Base-by-base conservation (phyloP, 176 grass and related monocot genomes). In the Oryza punctata region DNA sequence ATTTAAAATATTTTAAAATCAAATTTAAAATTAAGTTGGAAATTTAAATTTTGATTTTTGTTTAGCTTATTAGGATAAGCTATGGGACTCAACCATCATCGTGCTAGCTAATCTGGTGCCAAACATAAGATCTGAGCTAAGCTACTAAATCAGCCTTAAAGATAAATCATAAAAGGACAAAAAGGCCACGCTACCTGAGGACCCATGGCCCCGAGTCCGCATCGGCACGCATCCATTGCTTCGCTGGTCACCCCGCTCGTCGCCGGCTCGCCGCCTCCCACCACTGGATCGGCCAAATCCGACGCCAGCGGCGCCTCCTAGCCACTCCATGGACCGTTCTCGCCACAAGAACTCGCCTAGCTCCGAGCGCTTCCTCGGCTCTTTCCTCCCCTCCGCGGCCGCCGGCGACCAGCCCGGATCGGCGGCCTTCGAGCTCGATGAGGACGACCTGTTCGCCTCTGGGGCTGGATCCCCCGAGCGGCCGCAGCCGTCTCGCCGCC, bases 361-460 rank as follows among this genome's bases (percentile, higher is more conserved):
- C 75, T 74, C 90, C 24, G 85, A 90, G 73, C 90, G 90, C 63
- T 81, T 95, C 75, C 84, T 89, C 16, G 85, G 50, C 65, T 90
- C 85, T 75, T 90, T 92, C 75, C 75, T 85, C 74, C 41, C 65
- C 65, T 21, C 82, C 40, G 40, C 80, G 8, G 52, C 52, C 76
- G 21, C 72, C 82, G 84, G 37, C 46, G 69, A 84, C n/a, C 73
- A 89, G 8, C 14, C 74, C 63, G 38, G 33, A 70, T 78, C 87
- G 61, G 67, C 90, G 41, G 75, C 81, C 28, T 92, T 95, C 78
- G 93, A 95, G 85, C 93, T 95, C 54, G 78, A 92, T 37, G 93
- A 95, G 77, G 83, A 91, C 65, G 90, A 95, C 64, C 54, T 95
- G 78, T 92, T 92, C 87, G 79, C 77, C 26, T 40, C 85, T 21